Percentiles rank a stretch among this genome's conserved stretches.
Conservation (phyloP, 208 protist genomes). For the Leishmania gerbilli region DNA sequence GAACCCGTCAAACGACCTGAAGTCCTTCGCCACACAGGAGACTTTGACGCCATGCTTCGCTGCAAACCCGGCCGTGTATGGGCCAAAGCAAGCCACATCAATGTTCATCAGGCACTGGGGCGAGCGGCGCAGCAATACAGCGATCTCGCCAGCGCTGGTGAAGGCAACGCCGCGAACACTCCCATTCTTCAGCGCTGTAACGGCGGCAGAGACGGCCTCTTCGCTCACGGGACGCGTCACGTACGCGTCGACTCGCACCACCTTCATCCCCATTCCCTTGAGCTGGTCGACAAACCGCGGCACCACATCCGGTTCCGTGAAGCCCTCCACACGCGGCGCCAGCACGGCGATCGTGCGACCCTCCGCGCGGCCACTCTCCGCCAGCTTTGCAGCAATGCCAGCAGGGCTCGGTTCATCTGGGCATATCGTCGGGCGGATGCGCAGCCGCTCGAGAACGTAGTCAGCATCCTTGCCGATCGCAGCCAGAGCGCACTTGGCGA, state of each 20-base stretch:
- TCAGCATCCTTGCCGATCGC: constrained; percentile 26
- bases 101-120: constrained; percentile 15
- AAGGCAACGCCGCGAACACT: constrained; percentile 14
- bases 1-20: constrained; percentile 27
- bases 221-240: constrained; percentile 23
- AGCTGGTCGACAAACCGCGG: constrained; percentile 21
- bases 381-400: constrained; percentile 17
- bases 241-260: constrained; percentile 23
- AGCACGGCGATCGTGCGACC: constrained; percentile 25
- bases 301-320: constrained; percentile 25
- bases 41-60: constrained; percentile 12
- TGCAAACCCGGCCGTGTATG: constrained; percentile 21
- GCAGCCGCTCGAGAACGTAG: constrained; percentile 18
- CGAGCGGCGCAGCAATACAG: constrained; percentile 18
- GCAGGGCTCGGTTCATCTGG: constrained; percentile 21
- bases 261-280: constrained; percentile 7
- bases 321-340: constrained; percentile 16
- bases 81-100: constrained; percentile 25
- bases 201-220: constrained; percentile 4
- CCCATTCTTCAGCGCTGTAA: background rate
- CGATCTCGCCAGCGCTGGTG: constrained; percentile 19
- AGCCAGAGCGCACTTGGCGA: constrained; percentile 8
- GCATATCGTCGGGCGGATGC: constrained; percentile 6
- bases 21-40: constrained; percentile 13
- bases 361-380: background rate